Evolutionary conservation across 805 yeast species (phyloP).

Genomic region (Lachancea sp.): DNA sequence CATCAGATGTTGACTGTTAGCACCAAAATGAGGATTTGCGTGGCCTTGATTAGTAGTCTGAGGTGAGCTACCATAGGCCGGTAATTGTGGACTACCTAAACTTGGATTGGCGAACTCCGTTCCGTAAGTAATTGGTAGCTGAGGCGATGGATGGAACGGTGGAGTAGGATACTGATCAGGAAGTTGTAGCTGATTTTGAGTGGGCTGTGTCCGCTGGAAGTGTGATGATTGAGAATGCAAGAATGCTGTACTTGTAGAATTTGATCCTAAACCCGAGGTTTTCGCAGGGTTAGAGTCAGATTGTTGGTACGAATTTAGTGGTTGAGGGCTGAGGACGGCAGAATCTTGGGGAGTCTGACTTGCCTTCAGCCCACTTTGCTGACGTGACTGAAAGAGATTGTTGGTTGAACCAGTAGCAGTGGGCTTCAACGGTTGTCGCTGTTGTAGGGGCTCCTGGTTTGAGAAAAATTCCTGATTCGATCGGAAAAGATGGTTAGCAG

Average conservation of each 20-base stretch:
- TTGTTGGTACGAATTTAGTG: background rate
- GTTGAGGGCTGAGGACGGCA: background rate
- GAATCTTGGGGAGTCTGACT: background rate
- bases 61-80: conserved; percentile 3
- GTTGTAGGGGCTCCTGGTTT: conserved; percentile 9
- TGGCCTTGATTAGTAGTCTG: conserved; percentile 2
- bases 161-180: background rate
- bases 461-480: background rate
- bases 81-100: background rate
- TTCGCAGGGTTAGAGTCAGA: background rate
- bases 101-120: background rate
- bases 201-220: background rate
- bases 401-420: conserved; percentile 33
- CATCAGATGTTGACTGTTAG: conserved; percentile 26
- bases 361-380: background rate
- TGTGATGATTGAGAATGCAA: background rate
- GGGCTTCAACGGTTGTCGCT: conserved; percentile 31
- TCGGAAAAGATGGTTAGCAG: conserved; percentile 32
- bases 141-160: conserved; percentile 1
- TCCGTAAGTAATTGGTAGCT: background rate
- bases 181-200: background rate
- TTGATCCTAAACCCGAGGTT: background rate
- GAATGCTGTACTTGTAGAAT: background rate
- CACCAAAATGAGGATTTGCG: conserved; percentile 8
- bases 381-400: conserved; percentile 23